These are phyloP conservation scores for Macrophomina tecta DNA, from an alignment of 2,329 filamentous ascomycete species.

Conservation along the genomic window DNA sequence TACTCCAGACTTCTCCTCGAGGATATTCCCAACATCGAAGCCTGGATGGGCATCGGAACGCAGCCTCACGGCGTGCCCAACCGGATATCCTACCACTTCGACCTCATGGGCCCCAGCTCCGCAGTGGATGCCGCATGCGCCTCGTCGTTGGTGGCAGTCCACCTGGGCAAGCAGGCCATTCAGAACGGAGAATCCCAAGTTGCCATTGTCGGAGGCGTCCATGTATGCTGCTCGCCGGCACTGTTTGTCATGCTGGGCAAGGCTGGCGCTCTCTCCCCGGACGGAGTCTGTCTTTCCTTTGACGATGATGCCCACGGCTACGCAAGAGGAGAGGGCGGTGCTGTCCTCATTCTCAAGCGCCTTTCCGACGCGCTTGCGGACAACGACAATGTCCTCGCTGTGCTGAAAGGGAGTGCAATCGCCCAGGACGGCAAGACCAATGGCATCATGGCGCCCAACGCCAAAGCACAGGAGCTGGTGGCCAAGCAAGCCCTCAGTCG, in stretches of 20 bases:
- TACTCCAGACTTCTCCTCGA: conserved; percentile 46
- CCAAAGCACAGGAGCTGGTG: conserved; percentile 38
- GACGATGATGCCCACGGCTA: conserved; percentile 41
- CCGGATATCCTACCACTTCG: conserved; percentile 43
- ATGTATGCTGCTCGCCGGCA: conserved; percentile 42
- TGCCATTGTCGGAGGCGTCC: conserved; percentile 43
- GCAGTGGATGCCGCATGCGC: conserved; percentile 48
- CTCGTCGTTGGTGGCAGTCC: conserved; percentile 42
- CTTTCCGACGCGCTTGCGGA: conserved; percentile 37
- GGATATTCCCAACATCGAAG: conserved; percentile 45
- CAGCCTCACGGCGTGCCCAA: conserved; percentile 46
- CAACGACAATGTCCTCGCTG: conserved; percentile 40
- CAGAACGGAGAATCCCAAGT: conserved; percentile 38
- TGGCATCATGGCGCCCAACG: conserved; percentile 46
- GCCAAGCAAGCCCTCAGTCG: conserved; percentile 34
- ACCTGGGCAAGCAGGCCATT: conserved; percentile 41
- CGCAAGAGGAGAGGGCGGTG: conserved; percentile 42
- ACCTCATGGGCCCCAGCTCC: conserved; percentile 50
- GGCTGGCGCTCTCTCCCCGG: conserved; percentile 34
- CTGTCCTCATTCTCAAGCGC: conserved; percentile 39
- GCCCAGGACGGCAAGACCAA: conserved; percentile 44
- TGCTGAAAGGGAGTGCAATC: conserved; percentile 40
- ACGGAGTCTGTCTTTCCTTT: conserved; percentile 39
- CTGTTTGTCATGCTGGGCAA: conserved; percentile 38
- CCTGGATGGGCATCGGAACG: conserved; percentile 50